Evolutionary conservation across 805 yeast genomes (phyloP), one percentile per base, ranked within the genome.

Genomic region (Candida caryicola): DNA sequence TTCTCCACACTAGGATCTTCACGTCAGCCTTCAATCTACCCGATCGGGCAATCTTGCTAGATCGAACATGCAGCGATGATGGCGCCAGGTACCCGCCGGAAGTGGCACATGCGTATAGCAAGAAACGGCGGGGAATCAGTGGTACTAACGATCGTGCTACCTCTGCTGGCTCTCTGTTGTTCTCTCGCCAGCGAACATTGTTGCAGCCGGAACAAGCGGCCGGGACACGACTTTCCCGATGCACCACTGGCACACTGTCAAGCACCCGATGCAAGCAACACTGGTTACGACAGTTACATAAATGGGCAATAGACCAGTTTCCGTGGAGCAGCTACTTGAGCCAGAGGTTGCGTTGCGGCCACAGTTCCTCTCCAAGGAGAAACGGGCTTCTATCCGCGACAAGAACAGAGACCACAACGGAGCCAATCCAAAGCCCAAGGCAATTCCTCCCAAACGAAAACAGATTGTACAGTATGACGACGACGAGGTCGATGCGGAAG

Each of bases 241-340:
- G n/a, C n/a, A n/a, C n/a, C 17, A 28, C 17, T 28, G 14, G 30
- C 30, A 28, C 14, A 28, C 5, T 10, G 30, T 28, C 9, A 28
- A 15, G 14, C 16, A 17, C 30, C 16, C 16, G 30, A 17, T 17
- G 34, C 26, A 8, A 13, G 12, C 26, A 26, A 13, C 16, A 16
- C n/a, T 15, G 12, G 18, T 17, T 31, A n/a, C 18, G 15, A 25
- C 26, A 28, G 17, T 12, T 6, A 14, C 8, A 19, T 18, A 17
- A 25, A 57, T 55, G 61, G 39, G 50, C 23, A 41, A 32, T 21
- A 44, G 64, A 36, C 64, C 63, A 2, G 36, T 49, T 17, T 51
- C 65, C 13, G 49, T 55, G 1, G 59, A 57, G 9, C 56, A 57
- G 5, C 39, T 59, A 19, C 17, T 21, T 7, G 9, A 21, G 10